Evolutionary conservation across 495 filamentous ascomycete genomes (phyloP).

Genomic region (Neurospora hispaniola): DNA sequence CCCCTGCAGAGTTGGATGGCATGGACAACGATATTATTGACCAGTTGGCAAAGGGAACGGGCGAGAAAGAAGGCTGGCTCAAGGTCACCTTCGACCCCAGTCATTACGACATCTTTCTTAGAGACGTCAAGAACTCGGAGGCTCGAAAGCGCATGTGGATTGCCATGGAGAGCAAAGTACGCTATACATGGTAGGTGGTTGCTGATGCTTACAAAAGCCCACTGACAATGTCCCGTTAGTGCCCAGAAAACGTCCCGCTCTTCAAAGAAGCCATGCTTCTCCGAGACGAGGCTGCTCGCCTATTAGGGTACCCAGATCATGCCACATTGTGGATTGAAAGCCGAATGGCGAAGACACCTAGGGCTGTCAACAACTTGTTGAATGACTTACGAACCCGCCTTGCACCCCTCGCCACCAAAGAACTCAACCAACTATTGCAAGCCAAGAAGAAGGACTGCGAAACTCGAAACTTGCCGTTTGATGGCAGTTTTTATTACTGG

Average conservation of each 20-base stretch:
- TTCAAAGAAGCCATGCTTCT: conserved; percentile 82
- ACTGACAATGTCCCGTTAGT: conserved; percentile 26
- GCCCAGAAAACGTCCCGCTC: conserved; percentile 72
- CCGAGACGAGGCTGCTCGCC: conserved; percentile 83
- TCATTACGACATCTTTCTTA: conserved; percentile 52
- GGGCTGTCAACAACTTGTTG: conserved; percentile 77
- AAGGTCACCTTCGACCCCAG: conserved; percentile 43
- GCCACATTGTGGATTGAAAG: conserved; percentile 86
- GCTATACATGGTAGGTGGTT: background rate
- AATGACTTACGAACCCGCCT: conserved; percentile 67
- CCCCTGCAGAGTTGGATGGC: conserved; percentile 45
- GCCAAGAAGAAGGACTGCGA: conserved; percentile 72
- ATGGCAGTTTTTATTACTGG: conserved; percentile 85
- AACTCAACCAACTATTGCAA: conserved; percentile 58
- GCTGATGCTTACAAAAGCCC: background rate
- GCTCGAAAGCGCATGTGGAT: conserved; percentile 45
- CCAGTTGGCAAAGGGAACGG: conserved; percentile 58
- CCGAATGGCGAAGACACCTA: conserved; percentile 93
- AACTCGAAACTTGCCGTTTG: conserved; percentile 43
- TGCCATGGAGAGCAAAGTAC: conserved; percentile 48
- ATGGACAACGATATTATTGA: conserved; percentile 46
- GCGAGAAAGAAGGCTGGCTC: conserved; percentile 52
- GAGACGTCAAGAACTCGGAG: conserved; percentile 45
- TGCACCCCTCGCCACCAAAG: conserved; percentile 64
- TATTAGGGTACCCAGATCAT: conserved; percentile 87